A percentile compares a stretch with the other conserved stretches of the same genome.
Evolutionary conservation across 768 basidiomycete species (phyloP).

Genomic region (Termitomyces sp.): DNA sequence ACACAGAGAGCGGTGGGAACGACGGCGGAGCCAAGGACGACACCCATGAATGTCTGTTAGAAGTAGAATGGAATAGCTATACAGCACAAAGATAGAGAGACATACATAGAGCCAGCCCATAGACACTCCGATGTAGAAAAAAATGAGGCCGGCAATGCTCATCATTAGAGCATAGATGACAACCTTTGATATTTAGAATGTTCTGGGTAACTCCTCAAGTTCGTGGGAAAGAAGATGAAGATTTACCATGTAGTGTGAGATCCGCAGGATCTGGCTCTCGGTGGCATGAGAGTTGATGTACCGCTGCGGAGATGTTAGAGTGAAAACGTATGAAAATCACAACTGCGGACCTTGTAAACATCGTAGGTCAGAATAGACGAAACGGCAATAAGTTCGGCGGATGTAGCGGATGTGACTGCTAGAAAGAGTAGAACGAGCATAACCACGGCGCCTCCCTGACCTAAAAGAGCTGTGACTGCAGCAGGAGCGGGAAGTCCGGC

Average conservation of each 20-base stretch:
- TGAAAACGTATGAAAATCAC: neutral
- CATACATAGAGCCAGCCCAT: conserved; percentile 92
- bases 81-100: neutral
- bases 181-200: conserved; percentile 34
- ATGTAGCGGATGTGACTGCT: conserved; percentile 80
- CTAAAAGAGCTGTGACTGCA: conserved; percentile 77
- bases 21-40: conserved; percentile 79
- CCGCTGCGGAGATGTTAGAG: conserved; percentile 28
- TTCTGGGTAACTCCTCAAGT: neutral
- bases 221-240: neutral
- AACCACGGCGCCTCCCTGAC: conserved; percentile 72
- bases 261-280: conserved; percentile 60
- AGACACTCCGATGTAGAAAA: conserved; percentile 86
- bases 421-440: conserved; percentile 80
- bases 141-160: conserved; percentile 78
- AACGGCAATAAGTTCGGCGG: conserved; percentile 89
- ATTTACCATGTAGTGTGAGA: conserved; percentile 63
- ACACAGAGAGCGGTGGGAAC: conserved; percentile 80
- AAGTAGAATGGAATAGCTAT: no score
- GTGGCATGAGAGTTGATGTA: conserved; percentile 83
- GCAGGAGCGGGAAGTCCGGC: conserved; percentile 87
- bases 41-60: conserved; percentile 78
- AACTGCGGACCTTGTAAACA: conserved; percentile 57
- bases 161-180: conserved; percentile 68
- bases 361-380: conserved; percentile 82